Percentiles rank a stretch among this genome's conserved stretches.
These are phyloP conservation scores for Daldinia bambusicola DNA, from an alignment of 495 filamentous ascomycete genomes.

Conservation along the genomic window DNA sequence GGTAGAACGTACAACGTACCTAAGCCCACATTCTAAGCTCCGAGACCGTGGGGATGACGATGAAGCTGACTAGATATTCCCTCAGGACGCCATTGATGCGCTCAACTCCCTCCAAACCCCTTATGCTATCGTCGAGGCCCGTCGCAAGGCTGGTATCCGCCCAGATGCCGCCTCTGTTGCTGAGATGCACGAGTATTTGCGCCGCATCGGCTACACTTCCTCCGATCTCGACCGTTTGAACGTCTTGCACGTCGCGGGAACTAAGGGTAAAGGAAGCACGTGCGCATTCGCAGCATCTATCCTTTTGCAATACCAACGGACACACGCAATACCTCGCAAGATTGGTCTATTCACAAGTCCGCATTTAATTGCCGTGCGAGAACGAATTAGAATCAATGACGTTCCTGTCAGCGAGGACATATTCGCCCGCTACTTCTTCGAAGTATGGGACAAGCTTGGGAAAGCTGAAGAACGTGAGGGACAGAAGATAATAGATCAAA, in stretches of 20 bases:
- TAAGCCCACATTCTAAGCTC: conserved; percentile 6
- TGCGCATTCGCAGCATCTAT: conserved; percentile 74
- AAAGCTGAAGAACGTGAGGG: conserved; percentile 49
- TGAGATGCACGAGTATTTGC: conserved; percentile 81
- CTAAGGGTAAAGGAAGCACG: conserved; percentile 91
- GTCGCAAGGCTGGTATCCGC: conserved; percentile 72
- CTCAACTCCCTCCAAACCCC: conserved; percentile 94
- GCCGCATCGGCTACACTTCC: conserved; percentile 78
- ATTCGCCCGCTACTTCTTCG: conserved; percentile 88
- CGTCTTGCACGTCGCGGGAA: conserved; percentile 85
- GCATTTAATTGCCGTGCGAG: conserved; percentile 85
- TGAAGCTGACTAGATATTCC: conserved; percentile 34
- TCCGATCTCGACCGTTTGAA: conserved; percentile 80
- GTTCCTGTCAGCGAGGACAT: conserved; percentile 75
- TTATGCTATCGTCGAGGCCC: conserved; percentile 77
- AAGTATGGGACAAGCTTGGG: conserved; percentile 83
- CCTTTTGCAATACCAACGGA: conserved; percentile 53
- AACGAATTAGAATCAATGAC: conserved; percentile 87
- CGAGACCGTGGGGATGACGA: conserved; percentile 5
- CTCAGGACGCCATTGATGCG: conserved; percentile 80
- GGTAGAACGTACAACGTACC: conserved; percentile 45
- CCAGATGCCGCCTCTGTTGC: conserved; percentile 75
- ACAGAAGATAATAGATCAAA: conserved; percentile 42
- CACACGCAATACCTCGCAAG: conserved; percentile 56
- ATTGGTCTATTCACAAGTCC: conserved; percentile 90